Conservation (phyloP, 495 filamentous ascomycete species). For the Umbilicaria muhlenbergii region DNA sequence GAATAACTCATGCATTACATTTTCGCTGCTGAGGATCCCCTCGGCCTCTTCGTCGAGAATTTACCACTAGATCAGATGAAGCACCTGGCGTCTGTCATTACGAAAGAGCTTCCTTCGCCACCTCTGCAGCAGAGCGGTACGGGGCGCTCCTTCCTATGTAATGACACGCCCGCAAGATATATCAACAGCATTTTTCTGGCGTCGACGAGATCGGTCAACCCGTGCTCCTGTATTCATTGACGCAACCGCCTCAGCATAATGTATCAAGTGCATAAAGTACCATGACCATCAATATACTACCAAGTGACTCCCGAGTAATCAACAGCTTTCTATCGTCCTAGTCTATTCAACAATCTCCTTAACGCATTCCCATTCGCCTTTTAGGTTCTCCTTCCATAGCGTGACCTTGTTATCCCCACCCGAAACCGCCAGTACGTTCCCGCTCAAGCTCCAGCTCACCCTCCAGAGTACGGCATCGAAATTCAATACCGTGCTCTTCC, state of each 20-base stretch:
- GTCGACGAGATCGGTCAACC: slow-evolving; percentile 1
- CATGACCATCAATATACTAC: slow-evolving; percentile 6
- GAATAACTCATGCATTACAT: no score
- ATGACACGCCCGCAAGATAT: not conserved
- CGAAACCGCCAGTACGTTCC: slow-evolving; percentile 88
- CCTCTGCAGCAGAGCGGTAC: no score
- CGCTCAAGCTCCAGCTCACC: slow-evolving; percentile 94
- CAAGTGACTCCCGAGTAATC: not conserved
- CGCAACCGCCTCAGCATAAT: slow-evolving; percentile 7
- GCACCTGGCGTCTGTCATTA: no score
- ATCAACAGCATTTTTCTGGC: not conserved
- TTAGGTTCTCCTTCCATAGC: slow-evolving; percentile 42
- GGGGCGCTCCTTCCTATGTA: no score
- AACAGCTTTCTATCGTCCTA: not conserved
- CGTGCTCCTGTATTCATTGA: not conserved
- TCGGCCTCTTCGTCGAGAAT: no score
- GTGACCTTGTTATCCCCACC: slow-evolving; percentile 95
- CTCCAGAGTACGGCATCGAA: slow-evolving; percentile 89
- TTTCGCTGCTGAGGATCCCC: not conserved
- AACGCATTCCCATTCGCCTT: slow-evolving; percentile 79
- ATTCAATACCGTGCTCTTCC: slow-evolving; percentile 66
- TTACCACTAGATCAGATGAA: no score
- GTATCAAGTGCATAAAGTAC: slow-evolving; percentile 10
- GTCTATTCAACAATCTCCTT: slow-evolving; percentile 86
- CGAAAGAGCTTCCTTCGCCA: no score